phyloP scores from a whole-genome alignment of 371 early-diverging fungal species.

The Mucor piriformis region DNA sequence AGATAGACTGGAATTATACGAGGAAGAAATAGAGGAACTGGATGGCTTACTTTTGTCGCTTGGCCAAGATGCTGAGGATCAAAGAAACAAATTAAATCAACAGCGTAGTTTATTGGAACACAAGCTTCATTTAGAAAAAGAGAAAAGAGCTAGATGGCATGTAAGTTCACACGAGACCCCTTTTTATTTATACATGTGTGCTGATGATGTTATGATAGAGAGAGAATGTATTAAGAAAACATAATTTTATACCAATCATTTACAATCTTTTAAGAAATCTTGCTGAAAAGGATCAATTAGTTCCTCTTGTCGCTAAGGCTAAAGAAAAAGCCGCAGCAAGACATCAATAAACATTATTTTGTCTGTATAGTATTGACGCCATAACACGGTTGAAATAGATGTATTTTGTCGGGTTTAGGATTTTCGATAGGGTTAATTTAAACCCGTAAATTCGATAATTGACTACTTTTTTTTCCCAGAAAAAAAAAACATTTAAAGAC shows the following conservation, averaged over 20 bases:
- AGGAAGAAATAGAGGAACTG: constrained; percentile 56
- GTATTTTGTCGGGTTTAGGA: too few relatives aligned
- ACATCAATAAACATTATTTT: constrained; percentile 7
- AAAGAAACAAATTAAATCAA: constrained; percentile 31
- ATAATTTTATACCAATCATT: constrained; percentile 83
- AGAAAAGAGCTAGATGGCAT: constrained; percentile 50
- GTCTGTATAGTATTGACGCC: not conserved
- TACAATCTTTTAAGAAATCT: constrained; percentile 68
- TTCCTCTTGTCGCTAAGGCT: constrained; percentile 55
- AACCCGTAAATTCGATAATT: too few relatives aligned
- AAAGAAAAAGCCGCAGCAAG: constrained; percentile 27
- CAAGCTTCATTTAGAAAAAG: constrained; percentile 51
- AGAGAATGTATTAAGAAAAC: constrained; percentile 77
- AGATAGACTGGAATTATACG: constrained; percentile 61
- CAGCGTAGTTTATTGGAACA: constrained; percentile 43
- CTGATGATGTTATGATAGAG: constrained; percentile 30
- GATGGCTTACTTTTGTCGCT: constrained; percentile 46
- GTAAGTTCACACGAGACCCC: constrained; percentile 30
- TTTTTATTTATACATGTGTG: not conserved
- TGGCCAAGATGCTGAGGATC: constrained; percentile 40
- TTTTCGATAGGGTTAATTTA: not conserved
- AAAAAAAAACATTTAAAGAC: not conserved
- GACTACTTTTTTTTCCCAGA: not conserved
- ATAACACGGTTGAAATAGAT: not conserved
- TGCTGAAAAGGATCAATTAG: constrained; percentile 65